A percentile compares a stretch with the other conserved stretches of the same genome.
Conservation (phyloP, 176 grass and related monocot species). For the Poa annua region DNA sequence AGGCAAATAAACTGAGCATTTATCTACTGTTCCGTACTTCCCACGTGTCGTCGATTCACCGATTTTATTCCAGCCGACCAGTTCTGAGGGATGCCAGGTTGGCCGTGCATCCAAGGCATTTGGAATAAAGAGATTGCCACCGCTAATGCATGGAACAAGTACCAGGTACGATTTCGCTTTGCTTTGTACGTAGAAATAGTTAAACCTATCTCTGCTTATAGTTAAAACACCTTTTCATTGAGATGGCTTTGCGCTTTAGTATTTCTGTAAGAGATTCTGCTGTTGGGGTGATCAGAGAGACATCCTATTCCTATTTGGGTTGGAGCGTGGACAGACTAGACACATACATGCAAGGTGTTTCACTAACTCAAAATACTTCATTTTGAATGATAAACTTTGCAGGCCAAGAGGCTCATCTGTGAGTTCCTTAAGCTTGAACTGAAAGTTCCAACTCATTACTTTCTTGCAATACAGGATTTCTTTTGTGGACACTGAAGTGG, state of each 20-base stretch:
- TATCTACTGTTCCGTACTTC: background rate
- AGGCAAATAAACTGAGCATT: constrained; percentile 12
- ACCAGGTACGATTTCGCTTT: constrained; percentile 34
- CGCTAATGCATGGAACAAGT: constrained; percentile 43
- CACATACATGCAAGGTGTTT: constrained; percentile 40
- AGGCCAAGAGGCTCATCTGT: background rate
- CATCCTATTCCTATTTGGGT: constrained; percentile 37
- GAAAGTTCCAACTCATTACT: constrained; percentile 28
- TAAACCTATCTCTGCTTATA: constrained; percentile 38
- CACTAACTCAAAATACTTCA: constrained; percentile 33
- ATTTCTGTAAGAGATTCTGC: constrained; percentile 23
- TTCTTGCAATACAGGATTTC: background rate
- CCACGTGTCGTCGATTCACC: background rate
- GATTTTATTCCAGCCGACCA: constrained; percentile 11
- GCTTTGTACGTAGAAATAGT: constrained; percentile 32
- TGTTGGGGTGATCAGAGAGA: constrained; percentile 36
- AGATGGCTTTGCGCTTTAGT: constrained; percentile 9
- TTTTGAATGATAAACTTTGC: constrained; percentile 39
- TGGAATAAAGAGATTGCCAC: constrained; percentile 9
- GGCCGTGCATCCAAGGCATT: constrained; percentile 10
- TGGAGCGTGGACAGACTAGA: constrained; percentile 25
- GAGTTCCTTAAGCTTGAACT: constrained; percentile 1
- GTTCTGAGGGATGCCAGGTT: background rate
- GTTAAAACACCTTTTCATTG: too few species aligned
- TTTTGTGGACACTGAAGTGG: constrained; percentile 14